phyloP scores from a whole-genome alignment of 768 basidiomycete species.

The Mycena chlorophos region DNA sequence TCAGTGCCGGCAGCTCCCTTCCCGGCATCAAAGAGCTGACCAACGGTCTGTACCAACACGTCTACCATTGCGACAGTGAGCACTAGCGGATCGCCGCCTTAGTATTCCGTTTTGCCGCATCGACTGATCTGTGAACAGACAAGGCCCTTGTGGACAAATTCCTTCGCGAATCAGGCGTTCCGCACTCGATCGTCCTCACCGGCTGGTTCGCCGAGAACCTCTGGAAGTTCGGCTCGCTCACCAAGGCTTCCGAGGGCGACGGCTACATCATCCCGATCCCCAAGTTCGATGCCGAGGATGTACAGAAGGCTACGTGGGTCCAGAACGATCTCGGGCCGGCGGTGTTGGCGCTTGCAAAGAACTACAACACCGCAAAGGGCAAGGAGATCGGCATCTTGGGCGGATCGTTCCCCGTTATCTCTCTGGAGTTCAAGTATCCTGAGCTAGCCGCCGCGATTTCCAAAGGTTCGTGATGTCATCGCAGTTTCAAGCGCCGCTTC shows the following conservation, averaged over 20 bases:
- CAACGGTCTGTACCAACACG: conserved; percentile 14
- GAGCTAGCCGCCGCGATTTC: conserved; percentile 17
- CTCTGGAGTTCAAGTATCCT: conserved; percentile 16
- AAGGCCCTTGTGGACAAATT: conserved; percentile 17
- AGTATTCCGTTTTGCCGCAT: not conserved
- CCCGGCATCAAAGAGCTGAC: conserved; percentile 10
- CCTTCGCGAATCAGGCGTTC: conserved; percentile 13
- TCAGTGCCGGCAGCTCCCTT: conserved; percentile 7
- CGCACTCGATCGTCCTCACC: conserved; percentile 12
- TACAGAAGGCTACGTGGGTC: conserved; percentile 18
- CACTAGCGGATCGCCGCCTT: too few species aligned
- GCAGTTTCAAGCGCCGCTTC: too few species aligned
- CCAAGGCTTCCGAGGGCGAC: conserved; percentile 3
- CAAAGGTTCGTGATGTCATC: too few species aligned
- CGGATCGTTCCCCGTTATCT: conserved; percentile 14
- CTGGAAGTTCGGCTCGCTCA: conserved; percentile 17
- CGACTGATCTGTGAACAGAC: conserved; percentile 7
- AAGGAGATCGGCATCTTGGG: conserved; percentile 10
- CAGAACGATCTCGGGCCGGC: conserved; percentile 13
- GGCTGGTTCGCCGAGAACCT: conserved; percentile 19
- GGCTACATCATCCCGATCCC: conserved; percentile 15
- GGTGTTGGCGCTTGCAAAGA: conserved; percentile 17
- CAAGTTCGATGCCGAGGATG: conserved; percentile 1
- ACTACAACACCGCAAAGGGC: conserved; percentile 9
- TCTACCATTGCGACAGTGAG: conserved; percentile 30